Evolutionary conservation across 805 yeast genomes (phyloP).

Genomic region (Wickerhamomyces sydowiorum): DNA sequence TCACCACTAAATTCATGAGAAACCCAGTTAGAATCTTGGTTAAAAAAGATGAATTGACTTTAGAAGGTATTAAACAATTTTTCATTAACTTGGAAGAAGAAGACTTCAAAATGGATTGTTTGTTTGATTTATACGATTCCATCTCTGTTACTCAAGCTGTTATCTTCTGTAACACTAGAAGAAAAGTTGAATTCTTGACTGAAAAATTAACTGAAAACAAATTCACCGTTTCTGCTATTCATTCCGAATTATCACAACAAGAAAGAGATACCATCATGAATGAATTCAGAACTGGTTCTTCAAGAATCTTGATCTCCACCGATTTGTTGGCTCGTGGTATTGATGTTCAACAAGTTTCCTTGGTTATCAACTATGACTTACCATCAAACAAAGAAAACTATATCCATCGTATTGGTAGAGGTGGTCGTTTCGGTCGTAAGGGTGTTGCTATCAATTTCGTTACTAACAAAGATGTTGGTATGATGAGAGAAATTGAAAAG

Average conservation of each 20-base stretch:
- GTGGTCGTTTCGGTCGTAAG: constrained; percentile 98
- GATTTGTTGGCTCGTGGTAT: constrained; percentile 98
- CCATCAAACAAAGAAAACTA: constrained; percentile 90
- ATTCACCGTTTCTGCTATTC: constrained; percentile 92
- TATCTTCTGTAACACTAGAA: constrained; percentile 93
- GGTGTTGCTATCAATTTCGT: constrained; percentile 96
- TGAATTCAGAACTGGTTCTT: constrained; percentile 91
- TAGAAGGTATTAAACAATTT: constrained; percentile 94
- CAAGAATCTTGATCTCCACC: constrained; percentile 88
- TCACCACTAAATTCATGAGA: constrained; percentile 89
- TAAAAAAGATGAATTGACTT: constrained; percentile 90
- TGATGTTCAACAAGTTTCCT: constrained; percentile 94
- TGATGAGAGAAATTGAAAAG: constrained; percentile 80
- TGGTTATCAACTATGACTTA: constrained; percentile 90
- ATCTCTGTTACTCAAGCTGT: constrained; percentile 96
- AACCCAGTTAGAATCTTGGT: constrained; percentile 93
- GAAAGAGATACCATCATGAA: constrained; percentile 94
- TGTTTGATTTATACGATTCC: constrained; percentile 93
- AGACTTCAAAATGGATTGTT: constrained; percentile 90
- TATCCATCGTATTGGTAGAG: constrained; percentile 96
- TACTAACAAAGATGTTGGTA: constrained; percentile 69
- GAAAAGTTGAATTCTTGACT: constrained; percentile 88
- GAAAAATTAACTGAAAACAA: constrained; percentile 67
- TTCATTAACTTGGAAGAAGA: constrained; percentile 88
- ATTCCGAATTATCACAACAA: constrained; percentile 91